Percentiles rank a stretch among this genome's conserved stretches.
phyloP scores from a whole-genome alignment of 176 grass and related monocot genomes.

The Lolium multiflorum region DNA sequence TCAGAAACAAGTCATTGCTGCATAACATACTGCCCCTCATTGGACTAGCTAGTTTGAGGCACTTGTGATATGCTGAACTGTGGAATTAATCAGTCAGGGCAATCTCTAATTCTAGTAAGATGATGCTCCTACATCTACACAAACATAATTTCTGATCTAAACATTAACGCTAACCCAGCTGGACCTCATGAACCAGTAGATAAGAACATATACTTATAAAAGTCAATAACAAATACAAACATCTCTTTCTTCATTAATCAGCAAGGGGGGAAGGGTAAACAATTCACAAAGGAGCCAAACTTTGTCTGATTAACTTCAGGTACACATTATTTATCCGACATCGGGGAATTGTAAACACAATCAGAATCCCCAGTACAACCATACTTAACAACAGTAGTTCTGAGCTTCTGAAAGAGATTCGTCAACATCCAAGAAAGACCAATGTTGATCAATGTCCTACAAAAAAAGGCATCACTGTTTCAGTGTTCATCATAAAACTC shows the following conservation, averaged over 20 bases:
- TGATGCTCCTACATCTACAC: not conserved
- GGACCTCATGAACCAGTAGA: not conserved
- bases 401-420: constrained; percentile 39
- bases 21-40: not conserved
- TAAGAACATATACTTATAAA: not conserved
- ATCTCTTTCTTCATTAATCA: constrained; percentile 6
- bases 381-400: constrained; percentile 35
- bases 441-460: constrained; percentile 41
- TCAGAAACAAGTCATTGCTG: not conserved
- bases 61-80: not conserved
- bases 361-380: constrained; percentile 35
- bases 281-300: constrained; percentile 28
- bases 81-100: not conserved
- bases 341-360: constrained; percentile 29
- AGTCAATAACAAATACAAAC: not conserved
- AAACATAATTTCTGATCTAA: not conserved
- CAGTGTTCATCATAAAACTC: not conserved
- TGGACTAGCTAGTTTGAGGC: not conserved
- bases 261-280: not conserved
- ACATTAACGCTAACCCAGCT: not conserved
- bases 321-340: constrained; percentile 52
- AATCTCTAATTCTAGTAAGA: not conserved
- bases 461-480: constrained; percentile 30
- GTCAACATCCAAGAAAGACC: constrained; percentile 40
- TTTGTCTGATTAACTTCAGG: constrained; percentile 39